Conservation (phyloP, 2,329 filamentous ascomycete genomes). For the Ampelomyces quisqualis region DNA sequence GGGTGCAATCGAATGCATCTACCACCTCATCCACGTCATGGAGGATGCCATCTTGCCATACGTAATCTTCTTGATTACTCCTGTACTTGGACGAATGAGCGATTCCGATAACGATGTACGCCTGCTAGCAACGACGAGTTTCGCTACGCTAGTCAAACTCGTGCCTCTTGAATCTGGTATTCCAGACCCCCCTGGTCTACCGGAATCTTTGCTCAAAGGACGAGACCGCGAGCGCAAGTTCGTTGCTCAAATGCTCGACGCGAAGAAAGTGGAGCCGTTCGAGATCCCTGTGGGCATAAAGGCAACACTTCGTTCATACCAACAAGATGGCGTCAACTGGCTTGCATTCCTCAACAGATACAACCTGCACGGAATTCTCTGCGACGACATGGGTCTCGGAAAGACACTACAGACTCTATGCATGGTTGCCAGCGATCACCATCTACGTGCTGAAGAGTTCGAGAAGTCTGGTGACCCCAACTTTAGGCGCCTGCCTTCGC, state of each 20-base stretch:
- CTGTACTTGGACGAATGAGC: conserved; percentile 95
- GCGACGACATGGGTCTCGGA: conserved; percentile 97
- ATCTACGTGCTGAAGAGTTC: conserved; percentile 87
- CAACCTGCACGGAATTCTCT: conserved; percentile 95
- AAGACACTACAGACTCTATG: conserved; percentile 97
- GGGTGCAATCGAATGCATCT: conserved; percentile 91
- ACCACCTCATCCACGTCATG: conserved; percentile 98
- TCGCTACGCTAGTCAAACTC: conserved; percentile 94
- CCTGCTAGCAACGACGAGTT: conserved; percentile 91
- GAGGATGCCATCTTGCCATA: conserved; percentile 94
- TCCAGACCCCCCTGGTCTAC: conserved; percentile 90
- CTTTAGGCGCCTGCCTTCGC: conserved; percentile 75
- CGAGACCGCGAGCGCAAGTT: conserved; percentile 94
- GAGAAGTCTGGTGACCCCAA: conserved; percentile 78
- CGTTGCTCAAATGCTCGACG: conserved; percentile 92
- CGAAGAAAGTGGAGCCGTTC: conserved; percentile 94
- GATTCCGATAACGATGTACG: conserved; percentile 96
- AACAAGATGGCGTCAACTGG: conserved; percentile 99
- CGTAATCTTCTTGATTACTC: conserved; percentile 97
- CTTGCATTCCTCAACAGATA: conserved; percentile 97
- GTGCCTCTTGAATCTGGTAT: conserved; percentile 97
- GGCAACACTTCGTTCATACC: conserved; percentile 91
- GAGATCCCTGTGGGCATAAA: conserved; percentile 95
- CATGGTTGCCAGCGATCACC: conserved; percentile 96
- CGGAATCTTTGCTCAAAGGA: conserved; percentile 81